These are phyloP conservation scores for Steccherinum ochraceum DNA, from an alignment of 768 basidiomycete genomes.

Conservation along the genomic window DNA sequence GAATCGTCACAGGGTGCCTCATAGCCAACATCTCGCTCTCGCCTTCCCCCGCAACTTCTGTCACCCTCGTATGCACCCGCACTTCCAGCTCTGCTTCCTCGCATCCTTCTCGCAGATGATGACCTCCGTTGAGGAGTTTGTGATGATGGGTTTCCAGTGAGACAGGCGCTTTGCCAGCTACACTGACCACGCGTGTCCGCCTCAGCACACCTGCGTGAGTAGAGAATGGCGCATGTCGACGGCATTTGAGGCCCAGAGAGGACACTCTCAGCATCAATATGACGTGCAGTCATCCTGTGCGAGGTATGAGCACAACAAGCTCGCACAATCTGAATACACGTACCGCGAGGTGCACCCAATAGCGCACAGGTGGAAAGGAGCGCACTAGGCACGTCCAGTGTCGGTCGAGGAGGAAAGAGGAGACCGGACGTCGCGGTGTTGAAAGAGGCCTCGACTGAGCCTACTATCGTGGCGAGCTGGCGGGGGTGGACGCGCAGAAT, in stretches of 20 bases:
- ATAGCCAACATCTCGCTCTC: too few relatives aligned
- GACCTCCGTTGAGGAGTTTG: too few relatives aligned
- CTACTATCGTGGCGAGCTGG: background rate
- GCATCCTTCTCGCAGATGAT: too few relatives aligned
- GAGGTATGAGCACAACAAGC: background rate
- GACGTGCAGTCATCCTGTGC: conserved; percentile 64
- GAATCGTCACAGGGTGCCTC: too few relatives aligned
- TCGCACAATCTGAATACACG: background rate
- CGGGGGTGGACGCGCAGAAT: too few relatives aligned
- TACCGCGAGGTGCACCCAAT: conserved; percentile 15
- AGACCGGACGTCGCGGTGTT: background rate
- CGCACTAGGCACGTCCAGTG: conserved; percentile 11
- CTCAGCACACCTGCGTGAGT: background rate
- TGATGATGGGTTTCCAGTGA: background rate
- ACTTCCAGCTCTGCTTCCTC: too few relatives aligned
- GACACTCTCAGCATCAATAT: conserved; percentile 82
- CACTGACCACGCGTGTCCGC: background rate
- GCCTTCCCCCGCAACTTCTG: too few relatives aligned
- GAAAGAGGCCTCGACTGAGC: background rate
- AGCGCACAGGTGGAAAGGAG: conserved; percentile 10
- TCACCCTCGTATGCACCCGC: too few relatives aligned
- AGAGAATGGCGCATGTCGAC: conserved; percentile 29
- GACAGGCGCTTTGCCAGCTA: background rate
- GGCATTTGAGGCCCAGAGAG: conserved; percentile 60
- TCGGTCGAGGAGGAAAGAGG: background rate